Evolutionary conservation across 2,329 filamentous ascomycete species (phyloP), one percentile per base, ranked within the genome.

Genomic region (Paramyrothecium roridum): DNA sequence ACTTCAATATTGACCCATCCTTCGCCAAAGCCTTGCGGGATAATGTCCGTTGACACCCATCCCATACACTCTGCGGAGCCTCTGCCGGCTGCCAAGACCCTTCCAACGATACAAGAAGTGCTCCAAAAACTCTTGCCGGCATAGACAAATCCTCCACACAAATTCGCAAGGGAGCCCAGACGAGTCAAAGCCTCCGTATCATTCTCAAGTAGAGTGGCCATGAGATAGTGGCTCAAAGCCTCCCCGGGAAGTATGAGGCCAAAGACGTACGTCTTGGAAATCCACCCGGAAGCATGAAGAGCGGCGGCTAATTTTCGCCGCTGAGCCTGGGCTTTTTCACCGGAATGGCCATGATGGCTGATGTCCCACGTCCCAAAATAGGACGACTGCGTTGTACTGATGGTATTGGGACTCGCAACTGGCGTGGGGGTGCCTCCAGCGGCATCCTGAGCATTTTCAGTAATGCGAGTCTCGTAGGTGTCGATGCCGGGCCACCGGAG

Each of bases 61-160:
- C 85, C 85, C 83, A 88, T 84, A 65, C 85, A 85, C 65, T 88
- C 85, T 0, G 79, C 79, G 17, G 84, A 80, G 3, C 84, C 84
- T 53, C 79, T 79, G 8, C 83, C 81, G 26, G 84, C 85, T 30
- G 85, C 85, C 34, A 89, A 71, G 3, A 89, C 84, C 26, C 84
- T 80, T 3, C 85, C 86, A 11, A 88, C 80, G 46, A 89, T 76
- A 64, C 85, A 88, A 13, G 80, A 77, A 1, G 82, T 87, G 68
- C 85, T 88, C 86, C 86, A 89, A 66, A 88, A 89, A 58, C 84
- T 88, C 73, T 83, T 86, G 2, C 79, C 79, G 4, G 69, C 71
- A 63, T 87, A 88, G 3, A 87, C 76, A 59, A 89, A 88, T 0
- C 86, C 86, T 17, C 83, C 82, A 47, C 83, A 85, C 1, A 89